phyloP scores from a whole-genome alignment of 2,329 filamentous ascomycete genomes.

The Colletotrichum spaethianum region DNA sequence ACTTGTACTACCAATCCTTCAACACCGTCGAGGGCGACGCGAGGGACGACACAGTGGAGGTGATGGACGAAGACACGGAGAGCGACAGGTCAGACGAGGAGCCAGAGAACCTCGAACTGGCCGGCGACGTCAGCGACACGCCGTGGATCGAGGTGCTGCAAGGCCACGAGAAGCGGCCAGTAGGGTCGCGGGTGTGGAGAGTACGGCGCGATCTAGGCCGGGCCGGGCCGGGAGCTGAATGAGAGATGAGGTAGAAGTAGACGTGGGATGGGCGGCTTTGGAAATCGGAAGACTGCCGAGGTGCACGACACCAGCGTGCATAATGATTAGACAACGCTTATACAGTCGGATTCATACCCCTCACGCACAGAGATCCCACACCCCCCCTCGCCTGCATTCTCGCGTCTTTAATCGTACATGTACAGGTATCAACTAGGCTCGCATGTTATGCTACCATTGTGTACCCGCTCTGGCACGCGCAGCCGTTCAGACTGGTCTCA shows the following conservation, averaged over 20 bases:
- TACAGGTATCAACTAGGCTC: no score
- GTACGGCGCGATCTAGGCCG: constrained; percentile 74
- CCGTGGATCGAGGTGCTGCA: constrained; percentile 74
- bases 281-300: neutral
- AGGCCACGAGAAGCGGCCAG: constrained; percentile 68
- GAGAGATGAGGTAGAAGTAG: neutral
- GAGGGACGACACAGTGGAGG: constrained; percentile 50
- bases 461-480: constrained; percentile 21
- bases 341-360: neutral
- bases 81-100: constrained; percentile 51
- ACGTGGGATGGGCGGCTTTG: neutral
- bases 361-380: neutral
- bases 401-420: neutral
- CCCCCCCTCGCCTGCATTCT: neutral
- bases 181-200: constrained; percentile 74
- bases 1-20: constrained; percentile 61
- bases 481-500: neutral
- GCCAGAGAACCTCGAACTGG: constrained; percentile 45
- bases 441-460: no score
- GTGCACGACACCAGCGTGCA: neutral
- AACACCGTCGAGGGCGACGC: constrained; percentile 43
- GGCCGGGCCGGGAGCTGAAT: constrained; percentile 40
- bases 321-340: neutral
- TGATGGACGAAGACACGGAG: constrained; percentile 53
- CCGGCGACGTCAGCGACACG: constrained; percentile 49